A percentile compares a stretch with the other conserved stretches of the same genome.
Conservation (phyloP, 805 yeast species). For the Sugiyamaella americana region DNA sequence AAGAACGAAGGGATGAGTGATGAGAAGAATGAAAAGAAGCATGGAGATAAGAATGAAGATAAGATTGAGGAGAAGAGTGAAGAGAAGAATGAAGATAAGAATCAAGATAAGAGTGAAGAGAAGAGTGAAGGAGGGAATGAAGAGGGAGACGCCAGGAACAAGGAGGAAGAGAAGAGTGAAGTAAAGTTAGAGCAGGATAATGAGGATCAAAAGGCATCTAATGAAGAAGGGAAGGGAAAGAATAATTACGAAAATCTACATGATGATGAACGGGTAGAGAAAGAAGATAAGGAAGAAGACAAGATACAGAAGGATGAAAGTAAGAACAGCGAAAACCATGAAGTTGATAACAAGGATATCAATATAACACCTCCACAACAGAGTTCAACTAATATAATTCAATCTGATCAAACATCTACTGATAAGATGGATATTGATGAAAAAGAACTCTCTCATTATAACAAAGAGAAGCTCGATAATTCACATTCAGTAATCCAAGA, state of each 20-base stretch:
- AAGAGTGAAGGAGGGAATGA: conserved; percentile 35
- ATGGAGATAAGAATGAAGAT: conserved; percentile 7
- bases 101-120: conserved; percentile 2
- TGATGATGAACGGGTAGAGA: conserved; percentile 11
- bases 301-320: too few relatives aligned
- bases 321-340: too few relatives aligned
- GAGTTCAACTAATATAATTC: too few relatives aligned
- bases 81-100: conserved; percentile 19
- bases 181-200: conserved; percentile 21
- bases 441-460: too few relatives aligned
- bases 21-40: background rate
- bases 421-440: too few relatives aligned
- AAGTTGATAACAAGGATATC: too few relatives aligned
- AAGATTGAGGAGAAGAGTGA: conserved; percentile 20
- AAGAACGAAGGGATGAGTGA: background rate
- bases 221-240: conserved; percentile 30
- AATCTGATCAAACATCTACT: too few relatives aligned
- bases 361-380: too few relatives aligned
- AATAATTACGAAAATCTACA: conserved; percentile 15
- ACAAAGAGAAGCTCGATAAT: too few relatives aligned
- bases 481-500: too few relatives aligned
- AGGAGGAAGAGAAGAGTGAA: conserved; percentile 15
- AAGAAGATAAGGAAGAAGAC: conserved; percentile 18
- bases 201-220: conserved; percentile 39
- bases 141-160: conserved; percentile 36